Conservation (phyloP, 257 asterid species). For the Mentha longifolia region DNA sequence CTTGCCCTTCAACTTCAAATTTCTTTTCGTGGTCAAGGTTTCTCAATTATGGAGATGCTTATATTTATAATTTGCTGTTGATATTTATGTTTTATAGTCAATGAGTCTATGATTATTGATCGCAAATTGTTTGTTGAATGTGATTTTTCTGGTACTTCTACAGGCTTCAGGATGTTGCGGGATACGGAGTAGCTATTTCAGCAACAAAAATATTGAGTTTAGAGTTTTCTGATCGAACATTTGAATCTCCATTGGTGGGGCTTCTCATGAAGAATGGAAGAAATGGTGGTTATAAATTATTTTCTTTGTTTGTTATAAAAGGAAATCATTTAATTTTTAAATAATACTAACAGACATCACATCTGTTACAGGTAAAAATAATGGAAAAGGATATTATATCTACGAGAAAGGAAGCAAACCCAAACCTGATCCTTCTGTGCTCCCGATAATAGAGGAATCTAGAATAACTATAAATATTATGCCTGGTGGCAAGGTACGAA, state of each 20-base stretch:
- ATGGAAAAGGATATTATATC: constrained; percentile 88
- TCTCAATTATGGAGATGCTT: too few relatives aligned
- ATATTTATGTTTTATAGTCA: too few relatives aligned
- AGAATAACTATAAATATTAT: constrained; percentile 78
- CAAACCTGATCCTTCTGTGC: constrained; percentile 83
- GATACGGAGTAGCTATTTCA: constrained; percentile 89
- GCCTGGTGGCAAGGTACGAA: constrained; percentile 90
- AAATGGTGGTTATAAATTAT: constrained; percentile 55
- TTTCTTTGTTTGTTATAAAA: constrained; percentile 22
- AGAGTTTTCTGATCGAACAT: constrained; percentile 78
- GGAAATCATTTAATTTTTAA: constrained; percentile 22
- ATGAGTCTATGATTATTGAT: background rate
- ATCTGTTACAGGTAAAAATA: constrained; percentile 72
- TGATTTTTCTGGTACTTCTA: constrained; percentile 26
- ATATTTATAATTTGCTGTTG: too few relatives aligned
- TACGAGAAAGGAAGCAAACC: constrained; percentile 93
- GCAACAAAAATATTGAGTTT: constrained; percentile 54
- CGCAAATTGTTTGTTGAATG: constrained; percentile 22
- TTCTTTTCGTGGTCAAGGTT: background rate
- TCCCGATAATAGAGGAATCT: constrained; percentile 81
- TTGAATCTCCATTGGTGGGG: constrained; percentile 67
- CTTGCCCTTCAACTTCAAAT: constrained; percentile 38
- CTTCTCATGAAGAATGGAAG: constrained; percentile 87
- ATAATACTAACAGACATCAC: constrained; percentile 24
- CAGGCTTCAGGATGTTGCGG: constrained; percentile 98